Conservation (phyloP, 768 basidiomycete species). For the Lentinula aciculospora region DNA sequence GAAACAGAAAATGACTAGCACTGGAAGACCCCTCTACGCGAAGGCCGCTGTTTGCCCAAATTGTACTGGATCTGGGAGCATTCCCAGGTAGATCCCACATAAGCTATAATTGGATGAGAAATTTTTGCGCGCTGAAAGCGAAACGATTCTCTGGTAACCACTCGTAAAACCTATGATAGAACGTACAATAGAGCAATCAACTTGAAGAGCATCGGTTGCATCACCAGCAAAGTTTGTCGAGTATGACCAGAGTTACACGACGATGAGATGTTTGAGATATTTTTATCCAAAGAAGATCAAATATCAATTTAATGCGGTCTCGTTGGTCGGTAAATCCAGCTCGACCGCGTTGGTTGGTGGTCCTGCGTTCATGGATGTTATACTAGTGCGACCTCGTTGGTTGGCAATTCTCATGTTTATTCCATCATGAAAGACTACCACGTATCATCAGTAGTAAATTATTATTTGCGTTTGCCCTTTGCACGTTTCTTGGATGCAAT, state of each 20-base stretch:
- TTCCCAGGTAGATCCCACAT: background rate
- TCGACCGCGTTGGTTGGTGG: conserved; percentile 1
- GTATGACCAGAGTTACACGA: background rate
- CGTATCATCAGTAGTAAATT: background rate
- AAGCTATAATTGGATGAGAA: conserved; percentile 2
- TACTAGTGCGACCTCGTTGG: background rate
- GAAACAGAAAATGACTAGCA: background rate
- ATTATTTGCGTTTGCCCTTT: conserved; percentile 27
- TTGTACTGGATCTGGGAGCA: background rate
- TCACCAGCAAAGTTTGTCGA: background rate
- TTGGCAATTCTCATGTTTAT: background rate
- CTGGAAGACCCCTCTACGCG: background rate
- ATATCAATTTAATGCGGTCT: background rate
- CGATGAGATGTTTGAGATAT: conserved; percentile 4
- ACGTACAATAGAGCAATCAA: background rate
- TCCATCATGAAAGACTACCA: background rate
- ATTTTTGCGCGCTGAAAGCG: background rate
- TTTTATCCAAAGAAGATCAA: background rate
- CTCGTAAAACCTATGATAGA: background rate
- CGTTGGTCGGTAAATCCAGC: background rate
- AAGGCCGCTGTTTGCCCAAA: background rate
- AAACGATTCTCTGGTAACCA: background rate
- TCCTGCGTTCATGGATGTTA: background rate
- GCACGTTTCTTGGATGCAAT: conserved; percentile 36
- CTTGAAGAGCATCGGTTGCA: background rate